Evolutionary conservation across 1,139 yeast species (phyloP), one percentile per base, ranked within the genome.

Genomic region (Lodderomyces oxycetoniae): DNA sequence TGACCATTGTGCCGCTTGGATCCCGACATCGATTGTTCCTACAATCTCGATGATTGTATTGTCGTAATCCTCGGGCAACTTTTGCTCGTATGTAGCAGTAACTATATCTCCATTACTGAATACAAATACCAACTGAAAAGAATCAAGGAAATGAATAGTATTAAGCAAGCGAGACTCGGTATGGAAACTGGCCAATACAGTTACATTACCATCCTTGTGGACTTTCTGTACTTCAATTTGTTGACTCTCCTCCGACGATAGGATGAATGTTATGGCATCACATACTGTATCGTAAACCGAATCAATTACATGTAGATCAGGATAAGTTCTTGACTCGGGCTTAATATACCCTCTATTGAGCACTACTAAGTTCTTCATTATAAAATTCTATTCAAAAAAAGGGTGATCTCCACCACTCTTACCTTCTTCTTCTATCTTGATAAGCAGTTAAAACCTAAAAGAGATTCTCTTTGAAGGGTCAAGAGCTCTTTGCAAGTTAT

Each of bases 1-100:
- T 6, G 95, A 82, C 98, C 98, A 93, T 29, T 62, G 52, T 1
- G 96, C 93, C 14, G 87, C 80, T 26, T 60, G 53, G 11, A 89
- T 63, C 0, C 91, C 93, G 26, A 69, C 75, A 48, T 88, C 96
- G 21, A 91, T 79, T 15, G 89, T 73, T 0, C 97, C 97, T 5
- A 84, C 91, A 37, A 89, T 80, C 50, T 80, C 87, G 20, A 80
- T 77, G 3, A 68, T 44, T 1, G 85, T 71, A 15, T 71, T 57
- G 31, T 74, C 76, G 30, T 68, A 65, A 48, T 80, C 79, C 1
- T 74, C 66, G 2, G 52, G 49, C 2, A 51, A 49, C 2, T 54
- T 44, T 11, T 68, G 57, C 43, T 76, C 81, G 47, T 82, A 82
- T n/a, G 76, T 71, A 2, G 82, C 79, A 12, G 74, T 66, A 21